phyloP scores from a whole-genome alignment of 768 basidiomycete genomes.

The Sarcomyxa edulis region DNA sequence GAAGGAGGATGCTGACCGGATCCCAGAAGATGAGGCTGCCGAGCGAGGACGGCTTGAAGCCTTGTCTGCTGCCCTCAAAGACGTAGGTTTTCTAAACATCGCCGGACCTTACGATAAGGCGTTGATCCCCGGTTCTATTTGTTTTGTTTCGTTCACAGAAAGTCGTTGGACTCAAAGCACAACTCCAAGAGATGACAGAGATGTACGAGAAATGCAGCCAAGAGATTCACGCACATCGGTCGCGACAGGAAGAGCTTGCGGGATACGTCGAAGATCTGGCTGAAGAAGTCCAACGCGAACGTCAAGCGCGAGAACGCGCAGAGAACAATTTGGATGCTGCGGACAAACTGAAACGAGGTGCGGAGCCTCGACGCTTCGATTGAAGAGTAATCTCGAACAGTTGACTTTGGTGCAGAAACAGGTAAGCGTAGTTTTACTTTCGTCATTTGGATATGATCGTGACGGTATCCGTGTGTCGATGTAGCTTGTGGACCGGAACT shows the following conservation, averaged over 20 bases:
- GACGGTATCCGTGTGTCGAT: neutral
- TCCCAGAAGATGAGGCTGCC: slow-evolving; percentile 68
- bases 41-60: slow-evolving; percentile 66
- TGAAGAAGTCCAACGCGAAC: slow-evolving; percentile 53
- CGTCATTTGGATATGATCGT: neutral
- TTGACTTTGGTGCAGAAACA: slow-evolving; percentile 96
- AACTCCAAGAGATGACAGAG: slow-evolving; percentile 62
- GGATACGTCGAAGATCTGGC: slow-evolving; percentile 70
- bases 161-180: slow-evolving; percentile 54
- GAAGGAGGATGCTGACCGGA: slow-evolving; percentile 62
- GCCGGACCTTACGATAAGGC: too few relatives aligned
- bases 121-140: too few relatives aligned
- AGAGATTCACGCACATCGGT: slow-evolving; percentile 63
- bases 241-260: slow-evolving; percentile 75
- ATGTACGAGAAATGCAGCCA: slow-evolving; percentile 57
- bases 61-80: slow-evolving; percentile 71
- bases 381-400: slow-evolving; percentile 95
- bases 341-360: slow-evolving; percentile 73
- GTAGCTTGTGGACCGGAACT: slow-evolving; percentile 97
- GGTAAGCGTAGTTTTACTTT: slow-evolving; percentile 36
- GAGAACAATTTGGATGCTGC: slow-evolving; percentile 50
- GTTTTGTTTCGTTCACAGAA: slow-evolving; percentile 46
- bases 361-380: slow-evolving; percentile 80
- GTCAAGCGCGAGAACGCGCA: slow-evolving; percentile 46
- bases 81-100: slow-evolving; percentile 39